Evolutionary conservation across 176 grass and related monocot genomes (phyloP), one percentile per base, ranked within the genome.

Genomic region (Oryza rufipogon): DNA sequence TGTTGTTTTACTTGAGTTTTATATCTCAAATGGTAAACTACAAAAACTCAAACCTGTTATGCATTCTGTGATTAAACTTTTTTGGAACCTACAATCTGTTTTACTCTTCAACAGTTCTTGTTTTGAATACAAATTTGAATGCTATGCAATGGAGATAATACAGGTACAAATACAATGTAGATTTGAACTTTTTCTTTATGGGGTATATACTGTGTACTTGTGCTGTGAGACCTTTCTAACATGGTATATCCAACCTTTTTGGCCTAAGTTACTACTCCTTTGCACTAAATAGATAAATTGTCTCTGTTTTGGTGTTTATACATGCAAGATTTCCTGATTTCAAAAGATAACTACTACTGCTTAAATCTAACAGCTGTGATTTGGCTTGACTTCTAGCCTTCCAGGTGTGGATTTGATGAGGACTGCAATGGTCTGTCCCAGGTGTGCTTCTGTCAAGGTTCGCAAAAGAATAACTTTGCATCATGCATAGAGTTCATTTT

Each of bases 1-100:
- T 70, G 73, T 61, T 80, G 80, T 87, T 91, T 90, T 90, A 86
- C 89, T 75, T 79, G 70, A 91, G 64, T 87, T 87, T 75, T 84
- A 87, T 83, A 87, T 67, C 81, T 69, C 84, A 79, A 70, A 78
- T 84, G 75, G 49, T 80, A 73, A 79, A 54, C 69, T 70, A 64
- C 23, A 25, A 82, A 80, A 64, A 60, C 52, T n/a, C 33, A 77
- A 85, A 77, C 41, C 64, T 71, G 80, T 68, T 56, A 70, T 73
- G 68, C 75, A 65, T 72, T 75, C 49, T 84, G 51, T 86, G 73
- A 70, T 74, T 90, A 8, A 41, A 41, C 7, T 82, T 76, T 75
- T 74, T 5, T 60, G 78, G 79, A 67, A 78, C 60, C 74, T 73
- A 71, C 33, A 68, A 60, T 78, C 45, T 86, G 64, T 66, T 90